Conservation (phyloP, 208 protist genomes). For the Polymyxa betae region DNA sequence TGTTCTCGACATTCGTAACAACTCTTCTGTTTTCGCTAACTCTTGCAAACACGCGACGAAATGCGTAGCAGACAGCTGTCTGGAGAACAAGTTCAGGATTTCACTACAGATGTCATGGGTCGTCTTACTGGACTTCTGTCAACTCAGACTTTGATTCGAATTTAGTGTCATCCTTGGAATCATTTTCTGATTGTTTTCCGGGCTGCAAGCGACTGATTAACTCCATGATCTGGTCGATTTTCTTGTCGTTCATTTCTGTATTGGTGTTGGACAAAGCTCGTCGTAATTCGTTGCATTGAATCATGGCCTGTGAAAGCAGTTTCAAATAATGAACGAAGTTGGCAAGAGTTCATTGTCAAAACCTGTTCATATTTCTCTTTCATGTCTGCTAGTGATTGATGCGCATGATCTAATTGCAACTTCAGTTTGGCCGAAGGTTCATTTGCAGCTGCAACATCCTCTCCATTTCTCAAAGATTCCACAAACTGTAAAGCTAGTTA, state of each 20-base stretch:
- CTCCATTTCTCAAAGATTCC: background rate
- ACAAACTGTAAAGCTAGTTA: background rate
- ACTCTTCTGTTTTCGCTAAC: background rate
- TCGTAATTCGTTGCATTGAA: background rate
- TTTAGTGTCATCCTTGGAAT: no score
- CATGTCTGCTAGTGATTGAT: background rate
- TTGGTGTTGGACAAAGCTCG: background rate
- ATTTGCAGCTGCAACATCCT: background rate
- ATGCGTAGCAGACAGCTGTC: background rate
- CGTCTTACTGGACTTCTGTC: no score
- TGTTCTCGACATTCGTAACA: background rate
- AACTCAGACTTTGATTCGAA: no score
- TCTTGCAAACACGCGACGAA: conserved; percentile 21
- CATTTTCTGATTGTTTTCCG: background rate
- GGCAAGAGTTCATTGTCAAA: background rate
- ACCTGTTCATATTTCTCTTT: background rate
- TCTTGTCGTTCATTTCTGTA: background rate
- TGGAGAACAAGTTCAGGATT: background rate
- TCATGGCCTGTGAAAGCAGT: background rate
- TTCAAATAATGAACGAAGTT: background rate
- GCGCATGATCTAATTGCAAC: background rate
- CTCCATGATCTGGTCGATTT: background rate
- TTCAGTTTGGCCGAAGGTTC: background rate
- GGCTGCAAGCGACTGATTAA: background rate
- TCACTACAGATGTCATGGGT: no score